These are phyloP conservation scores for Santalum album DNA, from an alignment of 164 flowering plant species.

Conservation along the genomic window DNA sequence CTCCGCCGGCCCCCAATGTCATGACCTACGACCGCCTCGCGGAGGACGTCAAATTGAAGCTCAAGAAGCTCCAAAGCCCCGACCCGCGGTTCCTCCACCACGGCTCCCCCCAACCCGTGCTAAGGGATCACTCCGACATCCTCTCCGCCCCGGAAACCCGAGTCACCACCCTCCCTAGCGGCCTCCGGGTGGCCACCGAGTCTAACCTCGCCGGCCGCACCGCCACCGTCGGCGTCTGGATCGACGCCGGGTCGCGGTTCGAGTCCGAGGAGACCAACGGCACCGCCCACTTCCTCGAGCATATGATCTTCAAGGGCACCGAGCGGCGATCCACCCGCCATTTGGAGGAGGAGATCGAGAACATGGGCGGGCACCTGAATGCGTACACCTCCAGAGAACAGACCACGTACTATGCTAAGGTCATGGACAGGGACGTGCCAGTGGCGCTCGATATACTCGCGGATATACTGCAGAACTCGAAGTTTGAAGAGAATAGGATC, in stretches of 20 bases:
- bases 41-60: slow-evolving; percentile 24
- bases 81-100: slow-evolving; percentile 34
- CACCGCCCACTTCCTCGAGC: slow-evolving; percentile 45
- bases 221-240: slow-evolving; percentile 54
- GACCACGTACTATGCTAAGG: slow-evolving; percentile 42
- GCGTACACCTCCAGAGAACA: slow-evolving; percentile 52
- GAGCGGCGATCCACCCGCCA: slow-evolving; percentile 28
- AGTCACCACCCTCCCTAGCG: slow-evolving; percentile 41
- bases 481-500: slow-evolving; percentile 27
- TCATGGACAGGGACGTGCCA: slow-evolving; percentile 25
- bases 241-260: slow-evolving; percentile 44
- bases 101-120: slow-evolving; percentile 30
- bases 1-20: slow-evolving; percentile 17
- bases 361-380: slow-evolving; percentile 50
- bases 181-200: slow-evolving; percentile 49
- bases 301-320: slow-evolving; percentile 50
- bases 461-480: slow-evolving; percentile 42
- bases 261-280: slow-evolving; percentile 50
- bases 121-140: slow-evolving; percentile 27
- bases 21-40: slow-evolving; percentile 38
- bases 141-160: slow-evolving; percentile 36
- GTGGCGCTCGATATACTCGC: slow-evolving; percentile 32
- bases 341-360: slow-evolving; percentile 47
- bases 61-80: slow-evolving; percentile 29
- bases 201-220: slow-evolving; percentile 26